phyloP scores from a whole-genome alignment of 2,329 filamentous ascomycete genomes.

The Botrytis elliptica region DNA sequence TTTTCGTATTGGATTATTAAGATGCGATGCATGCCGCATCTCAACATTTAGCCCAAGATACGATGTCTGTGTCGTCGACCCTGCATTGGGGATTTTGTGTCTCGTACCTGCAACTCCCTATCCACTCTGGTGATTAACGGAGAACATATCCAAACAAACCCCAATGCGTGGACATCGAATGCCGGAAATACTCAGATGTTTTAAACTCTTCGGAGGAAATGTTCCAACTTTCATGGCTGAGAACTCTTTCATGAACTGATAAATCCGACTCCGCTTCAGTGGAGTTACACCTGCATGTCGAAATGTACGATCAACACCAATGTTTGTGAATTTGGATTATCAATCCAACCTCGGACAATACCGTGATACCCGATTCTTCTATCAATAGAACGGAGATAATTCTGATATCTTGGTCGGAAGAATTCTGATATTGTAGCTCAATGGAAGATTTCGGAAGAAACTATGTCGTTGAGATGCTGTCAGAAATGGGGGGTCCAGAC shows the following conservation, averaged over 20 bases:
- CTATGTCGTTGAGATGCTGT: background rate
- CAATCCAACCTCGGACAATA: slow-evolving; percentile 3
- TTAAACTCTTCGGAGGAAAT: background rate
- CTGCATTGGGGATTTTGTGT: background rate
- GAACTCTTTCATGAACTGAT: background rate
- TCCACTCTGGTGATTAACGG: background rate
- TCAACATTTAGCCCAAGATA: background rate
- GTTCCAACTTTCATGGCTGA: too few species aligned
- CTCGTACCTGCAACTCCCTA: background rate
- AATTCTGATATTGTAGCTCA: slow-evolving; percentile 6
- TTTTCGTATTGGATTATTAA: background rate
- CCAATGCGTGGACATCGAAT: too few species aligned
- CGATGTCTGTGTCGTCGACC: background rate
- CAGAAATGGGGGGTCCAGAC: slow-evolving; percentile 3
- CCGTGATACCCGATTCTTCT: background rate
- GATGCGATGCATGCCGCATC: background rate
- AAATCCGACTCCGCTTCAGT: background rate
- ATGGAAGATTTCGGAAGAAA: slow-evolving; percentile 11
- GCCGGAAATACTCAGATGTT: background rate
- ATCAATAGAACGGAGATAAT: slow-evolving; percentile 19
- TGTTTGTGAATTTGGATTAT: background rate
- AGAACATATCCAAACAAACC: too few species aligned
- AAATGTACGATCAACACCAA: background rate
- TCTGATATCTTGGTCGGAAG: background rate
- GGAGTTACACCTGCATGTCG: background rate